A percentile compares a stretch with the other conserved stretches of the same genome.
Evolutionary conservation across 768 basidiomycete species (phyloP).

Genomic region (Boletus subparvulus): DNA sequence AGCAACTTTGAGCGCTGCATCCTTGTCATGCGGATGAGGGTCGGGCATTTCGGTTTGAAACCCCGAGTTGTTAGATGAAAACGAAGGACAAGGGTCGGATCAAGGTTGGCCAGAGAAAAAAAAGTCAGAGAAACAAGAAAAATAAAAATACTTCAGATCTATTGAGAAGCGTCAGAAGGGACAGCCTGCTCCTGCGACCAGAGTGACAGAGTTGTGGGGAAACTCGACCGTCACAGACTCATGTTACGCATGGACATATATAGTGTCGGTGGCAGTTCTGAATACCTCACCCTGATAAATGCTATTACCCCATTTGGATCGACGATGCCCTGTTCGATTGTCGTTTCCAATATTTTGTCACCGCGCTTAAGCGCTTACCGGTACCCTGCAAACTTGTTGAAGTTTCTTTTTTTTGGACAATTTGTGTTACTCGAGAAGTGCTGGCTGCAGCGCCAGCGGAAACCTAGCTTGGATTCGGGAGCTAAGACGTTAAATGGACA

Average conservation of each 20-base stretch:
- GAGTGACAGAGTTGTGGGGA: not conserved
- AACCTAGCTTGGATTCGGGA: no score
- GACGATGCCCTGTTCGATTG: not conserved
- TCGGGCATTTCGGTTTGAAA: not conserved
- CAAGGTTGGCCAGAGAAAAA: not conserved
- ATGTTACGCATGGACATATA: not conserved
- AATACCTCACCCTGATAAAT: not conserved
- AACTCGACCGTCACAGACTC: not conserved
- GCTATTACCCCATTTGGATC: not conserved
- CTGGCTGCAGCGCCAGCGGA: no score
- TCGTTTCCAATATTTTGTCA: constrained; percentile 1
- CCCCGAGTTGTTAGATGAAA: not conserved
- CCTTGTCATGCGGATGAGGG: not conserved
- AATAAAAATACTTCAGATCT: not conserved
- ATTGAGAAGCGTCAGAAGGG: not conserved
- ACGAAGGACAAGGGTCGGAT: constrained; percentile 2
- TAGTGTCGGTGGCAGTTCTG: not conserved
- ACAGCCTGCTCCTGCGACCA: not conserved
- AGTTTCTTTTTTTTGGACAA: no score
- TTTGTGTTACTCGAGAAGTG: no score
- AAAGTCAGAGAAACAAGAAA: not conserved
- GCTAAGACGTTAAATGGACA: no score
- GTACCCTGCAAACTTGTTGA: no score
- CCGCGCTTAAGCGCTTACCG: not conserved
- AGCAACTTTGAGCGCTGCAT: constrained; percentile 3